A percentile compares a stretch with the other conserved stretches of the same genome.
These are phyloP conservation scores for Echites panduratus DNA, from an alignment of 257 asterid species.

Conservation along the genomic window DNA sequence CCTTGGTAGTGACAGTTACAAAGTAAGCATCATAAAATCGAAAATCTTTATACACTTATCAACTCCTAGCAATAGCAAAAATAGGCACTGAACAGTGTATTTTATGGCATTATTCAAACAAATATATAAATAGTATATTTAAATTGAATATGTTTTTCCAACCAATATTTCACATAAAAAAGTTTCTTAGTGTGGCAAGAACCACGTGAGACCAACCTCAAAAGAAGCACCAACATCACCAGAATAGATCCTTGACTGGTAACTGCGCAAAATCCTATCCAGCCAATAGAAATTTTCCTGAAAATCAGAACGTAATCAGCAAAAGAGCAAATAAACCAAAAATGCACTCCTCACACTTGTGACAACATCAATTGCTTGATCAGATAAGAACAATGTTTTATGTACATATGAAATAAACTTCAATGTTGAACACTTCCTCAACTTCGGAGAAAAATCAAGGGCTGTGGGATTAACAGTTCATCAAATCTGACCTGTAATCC, in stretches of 20 bases:
- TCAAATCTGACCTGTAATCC: slow-evolving; percentile 67
- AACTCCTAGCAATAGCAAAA: not conserved
- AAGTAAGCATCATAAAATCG: not conserved
- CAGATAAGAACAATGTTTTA: not conserved
- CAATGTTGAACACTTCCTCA: not conserved
- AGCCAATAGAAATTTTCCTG: slow-evolving; percentile 91
- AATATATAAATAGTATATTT: not conserved
- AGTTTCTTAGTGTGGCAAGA: not conserved
- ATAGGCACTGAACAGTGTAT: not conserved
- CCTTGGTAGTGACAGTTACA: no score
- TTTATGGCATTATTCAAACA: not conserved
- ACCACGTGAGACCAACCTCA: slow-evolving; percentile 37
- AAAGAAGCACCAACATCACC: slow-evolving; percentile 76
- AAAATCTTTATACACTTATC: not conserved
- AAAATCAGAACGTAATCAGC: slow-evolving; percentile 25
- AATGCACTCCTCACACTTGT: not conserved
- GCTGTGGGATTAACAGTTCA: not conserved
- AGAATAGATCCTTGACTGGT: slow-evolving; percentile 85
- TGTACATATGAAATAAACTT: not conserved
- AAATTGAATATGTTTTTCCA: not conserved
- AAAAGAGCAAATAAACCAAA: slow-evolving; percentile 5
- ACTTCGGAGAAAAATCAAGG: not conserved
- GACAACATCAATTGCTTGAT: not conserved
- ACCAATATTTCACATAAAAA: not conserved
- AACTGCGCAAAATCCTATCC: slow-evolving; percentile 82